Conservation (phyloP, 2,329 filamentous ascomycete species). For the Penicillium sp. region DNA sequence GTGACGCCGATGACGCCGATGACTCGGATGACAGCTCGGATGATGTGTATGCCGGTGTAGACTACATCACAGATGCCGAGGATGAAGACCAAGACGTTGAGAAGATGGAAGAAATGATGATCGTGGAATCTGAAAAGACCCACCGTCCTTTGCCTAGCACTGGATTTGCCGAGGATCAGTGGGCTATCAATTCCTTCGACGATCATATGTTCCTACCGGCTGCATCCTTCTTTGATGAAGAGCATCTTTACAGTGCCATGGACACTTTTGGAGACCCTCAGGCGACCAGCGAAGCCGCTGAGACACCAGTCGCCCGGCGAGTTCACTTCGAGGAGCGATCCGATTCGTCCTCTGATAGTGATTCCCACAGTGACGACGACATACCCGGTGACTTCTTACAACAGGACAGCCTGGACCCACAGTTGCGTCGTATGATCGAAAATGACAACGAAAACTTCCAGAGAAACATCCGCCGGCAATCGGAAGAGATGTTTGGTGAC, state of each 20-base stretch:
- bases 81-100: constrained; percentile 77
- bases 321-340: constrained; percentile 68
- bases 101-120: constrained; percentile 73
- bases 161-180: constrained; percentile 36
- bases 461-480: constrained; percentile 31
- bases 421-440: constrained; percentile 71
- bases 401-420: constrained; percentile 69
- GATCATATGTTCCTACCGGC: constrained; percentile 42
- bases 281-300: constrained; percentile 37
- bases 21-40: constrained; percentile 51
- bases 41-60: constrained; percentile 73
- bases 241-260: constrained; percentile 41
- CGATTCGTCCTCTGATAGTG: constrained; percentile 62
- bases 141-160: constrained; percentile 29
- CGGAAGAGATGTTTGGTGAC: constrained; percentile 41
- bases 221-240: constrained; percentile 45
- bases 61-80: constrained; percentile 75
- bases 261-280: constrained; percentile 40
- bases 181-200: constrained; percentile 52
- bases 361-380: constrained; percentile 53
- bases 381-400: constrained; percentile 78
- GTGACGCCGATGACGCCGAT: constrained; percentile 35
- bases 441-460: constrained; percentile 50
- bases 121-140: constrained; percentile 52
- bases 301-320: constrained; percentile 54